phyloP scores from a whole-genome alignment of 2,329 filamentous ascomycete genomes.

The Sordariomycetes sp. region DNA sequence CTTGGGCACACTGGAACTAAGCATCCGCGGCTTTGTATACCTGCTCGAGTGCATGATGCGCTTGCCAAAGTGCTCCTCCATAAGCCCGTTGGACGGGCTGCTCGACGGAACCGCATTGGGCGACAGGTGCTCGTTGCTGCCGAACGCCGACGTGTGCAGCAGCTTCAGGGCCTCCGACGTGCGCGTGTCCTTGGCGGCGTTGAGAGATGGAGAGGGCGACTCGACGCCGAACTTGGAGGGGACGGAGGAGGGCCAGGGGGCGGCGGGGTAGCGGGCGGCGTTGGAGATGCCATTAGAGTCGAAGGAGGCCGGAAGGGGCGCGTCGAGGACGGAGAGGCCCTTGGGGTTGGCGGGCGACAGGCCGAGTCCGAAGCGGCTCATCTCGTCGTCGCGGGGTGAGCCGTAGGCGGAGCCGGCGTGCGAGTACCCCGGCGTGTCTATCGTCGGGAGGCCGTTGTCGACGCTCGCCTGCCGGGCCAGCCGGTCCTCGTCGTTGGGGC shows the following conservation, averaged over 20 bases:
- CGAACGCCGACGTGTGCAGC: constrained; percentile 55
- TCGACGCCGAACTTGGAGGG: constrained; percentile 86
- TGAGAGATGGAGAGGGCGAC: constrained; percentile 65
- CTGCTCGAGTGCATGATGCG: constrained; percentile 58
- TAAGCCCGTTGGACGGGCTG: constrained; percentile 35
- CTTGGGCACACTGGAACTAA: constrained; percentile 57
- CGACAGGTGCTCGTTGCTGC: constrained; percentile 49
- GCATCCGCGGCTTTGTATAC: constrained; percentile 51
- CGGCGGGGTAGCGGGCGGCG: constrained; percentile 64
- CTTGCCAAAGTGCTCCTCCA: constrained; percentile 54
- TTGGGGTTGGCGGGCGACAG: constrained; percentile 64
- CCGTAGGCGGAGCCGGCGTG: constrained; percentile 55
- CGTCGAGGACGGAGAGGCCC: constrained; percentile 80
- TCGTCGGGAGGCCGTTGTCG: constrained; percentile 41
- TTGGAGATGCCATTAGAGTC: constrained; percentile 93
- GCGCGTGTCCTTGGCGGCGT: constrained; percentile 43
- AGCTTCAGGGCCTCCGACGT: constrained; percentile 52
- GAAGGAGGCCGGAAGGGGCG: constrained; percentile 84
- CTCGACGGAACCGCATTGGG: constrained; percentile 23
- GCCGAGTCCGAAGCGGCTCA: constrained; percentile 49
- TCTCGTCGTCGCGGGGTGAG: constrained; percentile 62
- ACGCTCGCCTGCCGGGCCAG: constrained; percentile 35
- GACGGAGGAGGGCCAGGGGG: constrained; percentile 82
- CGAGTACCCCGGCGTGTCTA: constrained; percentile 44
- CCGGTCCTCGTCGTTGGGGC: constrained; percentile 20